These are phyloP conservation scores for Aureobasidium sp. DNA, from an alignment of 2,329 filamentous ascomycete species.

Conservation along the genomic window DNA sequence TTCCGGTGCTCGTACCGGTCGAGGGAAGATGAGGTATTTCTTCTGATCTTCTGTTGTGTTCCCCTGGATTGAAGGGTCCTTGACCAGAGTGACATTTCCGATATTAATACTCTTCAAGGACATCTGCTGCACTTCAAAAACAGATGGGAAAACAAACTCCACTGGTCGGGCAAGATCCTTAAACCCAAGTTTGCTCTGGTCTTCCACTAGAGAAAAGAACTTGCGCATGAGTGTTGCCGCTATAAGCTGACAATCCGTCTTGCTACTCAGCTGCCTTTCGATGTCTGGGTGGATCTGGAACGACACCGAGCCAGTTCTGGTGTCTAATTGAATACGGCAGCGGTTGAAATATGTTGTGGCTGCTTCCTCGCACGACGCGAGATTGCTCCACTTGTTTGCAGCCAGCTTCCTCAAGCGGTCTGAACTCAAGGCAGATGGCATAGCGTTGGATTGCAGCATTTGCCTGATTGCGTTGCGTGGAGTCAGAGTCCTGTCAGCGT, in stretches of 20 bases:
- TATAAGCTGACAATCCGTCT: slow-evolving; percentile 6
- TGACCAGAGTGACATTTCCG: neutral
- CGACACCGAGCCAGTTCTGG: slow-evolving; percentile 24
- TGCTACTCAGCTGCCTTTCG: neutral
- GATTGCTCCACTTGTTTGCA: slow-evolving; percentile 39
- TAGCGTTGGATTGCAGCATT: slow-evolving; percentile 46
- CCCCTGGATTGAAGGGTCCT: neutral
- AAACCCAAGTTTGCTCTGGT: slow-evolving; percentile 35
- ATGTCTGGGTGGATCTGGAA: slow-evolving; percentile 13
- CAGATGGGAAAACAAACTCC: slow-evolving; percentile 32
- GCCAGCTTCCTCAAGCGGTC: slow-evolving; percentile 55
- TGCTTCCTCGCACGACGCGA: slow-evolving; percentile 39
- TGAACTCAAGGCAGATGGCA: slow-evolving; percentile 64
- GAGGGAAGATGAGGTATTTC: neutral
- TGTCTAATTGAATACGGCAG: slow-evolving; percentile 37
- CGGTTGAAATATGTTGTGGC: slow-evolving; percentile 47
- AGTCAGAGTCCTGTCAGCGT: slow-evolving; percentile 67
- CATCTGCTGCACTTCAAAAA: slow-evolving; percentile 12
- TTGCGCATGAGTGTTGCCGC: slow-evolving; percentile 39
- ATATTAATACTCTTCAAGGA: neutral
- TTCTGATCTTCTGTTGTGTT: neutral
- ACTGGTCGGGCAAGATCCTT: slow-evolving; percentile 35
- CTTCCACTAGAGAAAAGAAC: slow-evolving; percentile 42
- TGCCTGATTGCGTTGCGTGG: slow-evolving; percentile 71
- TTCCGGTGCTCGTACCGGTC: neutral